Percentiles rank a stretch among this genome's conserved stretches.
These are phyloP conservation scores for Allium fistulosum DNA, from an alignment of 106 monocot species.

Conservation along the genomic window DNA sequence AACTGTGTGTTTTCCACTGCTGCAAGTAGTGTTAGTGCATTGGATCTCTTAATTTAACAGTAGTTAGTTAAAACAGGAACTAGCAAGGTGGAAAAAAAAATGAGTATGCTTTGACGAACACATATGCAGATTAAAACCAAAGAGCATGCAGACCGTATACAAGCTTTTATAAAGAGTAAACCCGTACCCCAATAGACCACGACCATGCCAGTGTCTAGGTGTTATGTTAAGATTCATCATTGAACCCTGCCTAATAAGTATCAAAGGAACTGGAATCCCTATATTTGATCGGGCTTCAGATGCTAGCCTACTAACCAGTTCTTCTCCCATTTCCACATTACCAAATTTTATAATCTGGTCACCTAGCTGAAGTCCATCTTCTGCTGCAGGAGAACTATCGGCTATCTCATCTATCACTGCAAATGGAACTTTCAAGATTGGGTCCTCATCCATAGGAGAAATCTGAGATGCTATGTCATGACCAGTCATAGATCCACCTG, in stretches of 20 bases:
- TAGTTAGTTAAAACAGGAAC: too few relatives aligned
- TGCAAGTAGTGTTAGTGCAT: too few relatives aligned
- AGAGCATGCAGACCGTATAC: too few relatives aligned
- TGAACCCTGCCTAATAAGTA: constrained; percentile 64
- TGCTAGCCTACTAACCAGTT: constrained; percentile 51
- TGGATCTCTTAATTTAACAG: too few relatives aligned
- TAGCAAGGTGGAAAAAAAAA: too few relatives aligned
- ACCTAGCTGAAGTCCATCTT: constrained; percentile 85
- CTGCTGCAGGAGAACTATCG: constrained; percentile 80
- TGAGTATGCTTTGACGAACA: too few relatives aligned
- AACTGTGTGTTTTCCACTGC: too few relatives aligned
- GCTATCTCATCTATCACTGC: constrained; percentile 85
- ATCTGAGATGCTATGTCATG: constrained; percentile 12
- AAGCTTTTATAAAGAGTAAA: neutral
- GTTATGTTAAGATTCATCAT: constrained; percentile 53
- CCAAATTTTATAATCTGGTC: constrained; percentile 93
- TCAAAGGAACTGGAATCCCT: constrained; percentile 39
- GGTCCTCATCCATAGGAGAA: constrained; percentile 35
- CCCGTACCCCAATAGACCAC: constrained; percentile 78
- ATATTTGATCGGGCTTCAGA: constrained; percentile 66
- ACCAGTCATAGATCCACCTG: constrained; percentile 21
- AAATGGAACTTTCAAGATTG: constrained; percentile 54
- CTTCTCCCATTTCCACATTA: constrained; percentile 63
- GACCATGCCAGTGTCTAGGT: constrained; percentile 84
- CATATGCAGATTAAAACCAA: too few relatives aligned